These are phyloP conservation scores for Metschnikowia colocasiae DNA, from an alignment of 805 yeast genomes.

Conservation along the genomic window DNA sequence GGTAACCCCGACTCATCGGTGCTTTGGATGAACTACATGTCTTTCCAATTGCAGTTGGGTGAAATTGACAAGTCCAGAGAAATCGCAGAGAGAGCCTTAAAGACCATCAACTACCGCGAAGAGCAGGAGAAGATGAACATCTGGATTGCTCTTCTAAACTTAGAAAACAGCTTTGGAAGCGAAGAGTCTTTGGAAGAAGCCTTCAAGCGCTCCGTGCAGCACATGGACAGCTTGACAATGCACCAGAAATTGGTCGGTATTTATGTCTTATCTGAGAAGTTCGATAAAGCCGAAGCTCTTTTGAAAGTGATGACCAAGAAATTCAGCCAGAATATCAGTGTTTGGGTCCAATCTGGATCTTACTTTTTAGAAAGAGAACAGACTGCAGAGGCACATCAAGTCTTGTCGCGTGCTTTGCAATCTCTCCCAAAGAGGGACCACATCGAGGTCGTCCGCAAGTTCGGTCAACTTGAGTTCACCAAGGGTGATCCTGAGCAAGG, in stretches of 20 bases:
- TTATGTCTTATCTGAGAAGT: conserved; percentile 68
- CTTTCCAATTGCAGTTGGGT: conserved; percentile 91
- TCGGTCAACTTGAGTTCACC: conserved; percentile 81
- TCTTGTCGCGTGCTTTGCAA: conserved; percentile 72
- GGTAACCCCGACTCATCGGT: conserved; percentile 93
- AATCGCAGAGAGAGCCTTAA: conserved; percentile 87
- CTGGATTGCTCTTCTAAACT: conserved; percentile 92
- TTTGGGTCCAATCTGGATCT: conserved; percentile 82
- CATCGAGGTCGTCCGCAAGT: conserved; percentile 77
- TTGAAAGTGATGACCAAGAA: conserved; percentile 66
- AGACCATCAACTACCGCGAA: conserved; percentile 84
- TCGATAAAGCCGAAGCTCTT: conserved; percentile 62
- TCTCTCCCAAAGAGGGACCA: conserved; percentile 68
- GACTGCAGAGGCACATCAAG: conserved; percentile 61
- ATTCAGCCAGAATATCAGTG: conserved; percentile 66
- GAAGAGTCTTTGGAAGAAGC: conserved; percentile 75
- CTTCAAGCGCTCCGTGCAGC: conserved; percentile 82
- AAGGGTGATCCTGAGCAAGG: conserved; percentile 94
- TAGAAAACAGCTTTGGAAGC: conserved; percentile 91
- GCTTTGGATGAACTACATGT: conserved; percentile 97
- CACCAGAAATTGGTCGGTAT: conserved; percentile 77
- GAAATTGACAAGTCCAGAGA: conserved; percentile 94
- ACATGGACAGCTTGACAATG: conserved; percentile 83
- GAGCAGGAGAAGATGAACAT: conserved; percentile 90
- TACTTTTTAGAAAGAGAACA: conserved; percentile 60